These are phyloP conservation scores for Solanum hybrid DNA, from an alignment of 305 asterid genomes.

Conservation along the genomic window DNA sequence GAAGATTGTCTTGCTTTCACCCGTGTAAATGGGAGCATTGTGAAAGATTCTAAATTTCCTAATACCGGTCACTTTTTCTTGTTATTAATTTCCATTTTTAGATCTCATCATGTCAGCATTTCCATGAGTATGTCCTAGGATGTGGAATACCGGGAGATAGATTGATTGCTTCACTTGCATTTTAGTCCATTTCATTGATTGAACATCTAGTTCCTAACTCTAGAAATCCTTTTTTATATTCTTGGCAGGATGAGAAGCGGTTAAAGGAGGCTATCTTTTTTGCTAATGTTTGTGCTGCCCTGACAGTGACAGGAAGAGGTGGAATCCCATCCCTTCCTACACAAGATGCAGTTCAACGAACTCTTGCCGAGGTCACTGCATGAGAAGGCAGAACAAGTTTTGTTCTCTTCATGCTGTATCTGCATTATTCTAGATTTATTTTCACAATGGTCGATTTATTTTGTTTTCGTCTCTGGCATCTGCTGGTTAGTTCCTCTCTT, in stretches of 20 bases:
- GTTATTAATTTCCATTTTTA: neutral
- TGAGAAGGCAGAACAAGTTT: slow-evolving; percentile 7
- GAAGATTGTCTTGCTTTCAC: neutral
- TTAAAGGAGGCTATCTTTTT: slow-evolving; percentile 59
- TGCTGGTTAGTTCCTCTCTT: neutral
- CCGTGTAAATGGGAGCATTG: neutral
- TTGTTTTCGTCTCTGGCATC: neutral
- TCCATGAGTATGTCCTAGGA: neutral
- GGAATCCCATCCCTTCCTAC: slow-evolving; percentile 92
- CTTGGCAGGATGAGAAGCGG: slow-evolving; percentile 53
- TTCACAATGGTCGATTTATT: neutral
- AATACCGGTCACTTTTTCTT: neutral
- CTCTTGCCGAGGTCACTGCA: slow-evolving; percentile 23
- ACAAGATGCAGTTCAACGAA: slow-evolving; percentile 38
- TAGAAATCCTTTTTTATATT: neutral
- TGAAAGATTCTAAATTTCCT: neutral
- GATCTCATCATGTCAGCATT: neutral
- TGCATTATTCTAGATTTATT: slow-evolving; percentile 2
- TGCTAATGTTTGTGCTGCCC: slow-evolving; percentile 85
- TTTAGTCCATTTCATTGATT: neutral
- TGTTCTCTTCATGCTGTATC: neutral
- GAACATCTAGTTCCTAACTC: neutral
- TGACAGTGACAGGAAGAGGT: slow-evolving; percentile 74
- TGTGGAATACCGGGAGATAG: neutral
- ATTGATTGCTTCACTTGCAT: neutral